Base-by-base conservation (phyloP, 305 asterid genomes). In the Solanum aculeatissimum region DNA sequence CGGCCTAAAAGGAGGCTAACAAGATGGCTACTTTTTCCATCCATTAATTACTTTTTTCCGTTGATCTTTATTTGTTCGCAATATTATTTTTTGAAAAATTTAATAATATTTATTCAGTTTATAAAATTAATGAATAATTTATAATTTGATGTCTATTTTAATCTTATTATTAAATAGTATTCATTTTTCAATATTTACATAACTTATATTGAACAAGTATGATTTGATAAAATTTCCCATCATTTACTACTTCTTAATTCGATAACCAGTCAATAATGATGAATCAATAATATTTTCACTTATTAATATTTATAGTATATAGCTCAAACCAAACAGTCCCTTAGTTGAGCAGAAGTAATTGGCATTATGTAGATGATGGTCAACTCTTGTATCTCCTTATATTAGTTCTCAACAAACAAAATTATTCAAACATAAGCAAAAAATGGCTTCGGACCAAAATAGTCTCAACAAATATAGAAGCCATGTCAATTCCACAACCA, bases 381-480 rank as follows among this genome's bases (percentile, higher is more conserved):
- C 81, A 49, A 25, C 81, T 58, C 72, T 38, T 60, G 27, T 2
- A 40, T 62, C 72, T 57, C 45, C 38, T 60, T 60, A 40, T 80
- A n/a, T 55, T 58, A 83, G 29, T 35, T 42, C 45, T 60, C 16
- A 32, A 79, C 11, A 51, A 9, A 38, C 9, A 49, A 15, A 72
- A 43, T 3, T 21, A 23, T 7, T 43, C 40, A 1, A 71, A 42
- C 57, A 43, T n/a, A 47, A 74, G 8, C 6, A 23, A 25, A 47
- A 9, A 75, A 85, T 80, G 85, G 27, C 87, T 69, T 85, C 75
- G 9, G 62, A 66, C 38, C 83, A 58, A 14, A 58, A 40, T n/a
- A 51, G 19, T 58, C 32, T 69, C 63, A 80, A 66, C 82, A 70
- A 43, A 69, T 23, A 32, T 23, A 42, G 25, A 11, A 51, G 13